A percentile compares a stretch with the other conserved stretches of the same genome.
Conservation (phyloP, 129 eudicot species). For the Chrysanthemum seticuspe region DNA sequence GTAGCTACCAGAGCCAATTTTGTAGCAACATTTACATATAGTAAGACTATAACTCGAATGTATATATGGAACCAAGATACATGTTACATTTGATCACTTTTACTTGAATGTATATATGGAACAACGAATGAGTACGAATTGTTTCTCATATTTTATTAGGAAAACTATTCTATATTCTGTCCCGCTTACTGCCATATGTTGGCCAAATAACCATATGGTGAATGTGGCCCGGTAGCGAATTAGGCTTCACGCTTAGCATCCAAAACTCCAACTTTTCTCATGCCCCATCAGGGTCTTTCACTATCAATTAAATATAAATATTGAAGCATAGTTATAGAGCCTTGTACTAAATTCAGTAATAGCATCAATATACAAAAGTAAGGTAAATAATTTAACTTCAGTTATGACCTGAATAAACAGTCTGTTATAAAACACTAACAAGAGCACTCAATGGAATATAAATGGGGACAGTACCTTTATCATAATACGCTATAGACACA, state of each 20-base stretch:
- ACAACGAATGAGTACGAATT: neutral
- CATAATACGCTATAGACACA: too few relatives aligned
- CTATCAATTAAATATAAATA: too few relatives aligned
- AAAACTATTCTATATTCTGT: slow-evolving; percentile 14
- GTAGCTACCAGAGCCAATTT: slow-evolving; percentile 92
- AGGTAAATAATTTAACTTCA: too few relatives aligned
- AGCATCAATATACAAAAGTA: too few relatives aligned
- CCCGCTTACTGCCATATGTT: slow-evolving; percentile 11
- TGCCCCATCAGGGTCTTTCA: neutral
- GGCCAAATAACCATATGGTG: slow-evolving; percentile 4
- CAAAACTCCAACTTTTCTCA: neutral
- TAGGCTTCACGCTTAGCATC: slow-evolving; percentile 4
- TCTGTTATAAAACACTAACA: too few relatives aligned
- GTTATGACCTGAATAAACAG: too few relatives aligned
- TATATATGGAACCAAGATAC: slow-evolving; percentile 7
- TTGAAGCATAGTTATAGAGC: too few relatives aligned
- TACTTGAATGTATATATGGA: slow-evolving; percentile 16
- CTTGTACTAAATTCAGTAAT: too few relatives aligned
- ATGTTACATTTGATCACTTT: slow-evolving; percentile 24
- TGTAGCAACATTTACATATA: slow-evolving; percentile 29
- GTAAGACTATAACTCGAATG: too few relatives aligned
- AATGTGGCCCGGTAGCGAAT: neutral
- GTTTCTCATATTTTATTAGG: neutral
- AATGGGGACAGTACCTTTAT: too few relatives aligned
- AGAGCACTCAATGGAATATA: too few relatives aligned